Evolutionary conservation across 352 stramenopile genomes (phyloP).

Genomic region (Phytophthora tentaculata): DNA sequence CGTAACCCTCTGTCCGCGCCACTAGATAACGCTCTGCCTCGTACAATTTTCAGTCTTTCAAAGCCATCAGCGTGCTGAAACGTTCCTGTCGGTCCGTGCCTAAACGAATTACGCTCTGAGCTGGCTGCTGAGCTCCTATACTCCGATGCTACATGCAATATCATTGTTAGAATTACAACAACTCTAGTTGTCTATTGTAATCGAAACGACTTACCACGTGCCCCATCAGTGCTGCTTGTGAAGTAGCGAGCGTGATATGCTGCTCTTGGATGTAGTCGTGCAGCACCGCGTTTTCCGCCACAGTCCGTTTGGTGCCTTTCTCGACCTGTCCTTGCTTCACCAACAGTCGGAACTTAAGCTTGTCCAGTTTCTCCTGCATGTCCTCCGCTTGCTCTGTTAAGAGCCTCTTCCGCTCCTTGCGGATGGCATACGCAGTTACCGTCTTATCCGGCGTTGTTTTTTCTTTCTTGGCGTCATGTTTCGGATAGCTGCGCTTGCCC

Average conservation of each 20-base stretch:
- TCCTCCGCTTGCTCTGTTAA: slow-evolving; percentile 30
- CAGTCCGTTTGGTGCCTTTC: slow-evolving; percentile 1
- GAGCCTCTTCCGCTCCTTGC: not conserved
- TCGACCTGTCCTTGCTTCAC: slow-evolving; percentile 34
- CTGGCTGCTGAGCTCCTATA: slow-evolving; percentile 26
- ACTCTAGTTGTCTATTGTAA: not conserved
- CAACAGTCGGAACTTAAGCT: slow-evolving; percentile 43
- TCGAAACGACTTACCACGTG: slow-evolving; percentile 16
- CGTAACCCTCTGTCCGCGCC: not conserved
- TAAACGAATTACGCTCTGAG: slow-evolving; percentile 24
- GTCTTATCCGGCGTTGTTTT: too few species aligned
- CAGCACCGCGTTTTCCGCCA: slow-evolving; percentile 24
- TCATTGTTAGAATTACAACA: not conserved
- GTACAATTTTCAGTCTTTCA: not conserved
- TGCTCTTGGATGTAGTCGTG: slow-evolving; percentile 39
- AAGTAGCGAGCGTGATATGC: slow-evolving; percentile 30
- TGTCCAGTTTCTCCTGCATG: slow-evolving; percentile 39
- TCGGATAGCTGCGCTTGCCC: not conserved
- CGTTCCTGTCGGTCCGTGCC: slow-evolving; percentile 34
- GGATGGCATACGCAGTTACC: too few species aligned
- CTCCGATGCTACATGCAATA: too few species aligned
- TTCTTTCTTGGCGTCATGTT: slow-evolving; percentile 24
- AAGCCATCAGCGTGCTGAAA: slow-evolving; percentile 1
- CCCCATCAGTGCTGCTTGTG: slow-evolving; percentile 25
- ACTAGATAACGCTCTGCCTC: not conserved